phyloP scores from a whole-genome alignment of 2,329 filamentous ascomycete genomes.

The Boeremia exigua region DNA sequence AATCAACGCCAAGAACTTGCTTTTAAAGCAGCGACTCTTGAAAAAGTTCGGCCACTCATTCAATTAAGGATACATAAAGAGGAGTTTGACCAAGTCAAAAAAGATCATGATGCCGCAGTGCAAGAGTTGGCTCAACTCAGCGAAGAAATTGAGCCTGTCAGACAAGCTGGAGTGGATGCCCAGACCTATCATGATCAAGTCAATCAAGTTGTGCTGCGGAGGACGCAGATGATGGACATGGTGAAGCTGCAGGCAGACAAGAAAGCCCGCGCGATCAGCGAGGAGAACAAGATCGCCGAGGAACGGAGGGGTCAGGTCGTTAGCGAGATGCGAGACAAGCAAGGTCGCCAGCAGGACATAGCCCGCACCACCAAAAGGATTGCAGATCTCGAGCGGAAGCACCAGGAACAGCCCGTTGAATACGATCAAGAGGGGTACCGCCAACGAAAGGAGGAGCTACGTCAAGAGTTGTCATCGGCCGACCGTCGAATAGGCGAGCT shows the following conservation, averaged over 20 bases:
- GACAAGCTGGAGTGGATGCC: conserved; percentile 73
- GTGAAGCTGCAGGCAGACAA: conserved; percentile 61
- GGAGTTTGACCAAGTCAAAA: conserved; percentile 60
- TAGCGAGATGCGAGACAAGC: conserved; percentile 52
- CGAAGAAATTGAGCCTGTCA: conserved; percentile 67
- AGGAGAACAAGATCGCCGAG: conserved; percentile 47
- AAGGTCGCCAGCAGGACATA: conserved; percentile 43
- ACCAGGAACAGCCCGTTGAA: conserved; percentile 66
- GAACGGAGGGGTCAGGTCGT: conserved; percentile 51
- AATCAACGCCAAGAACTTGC: conserved; percentile 75
- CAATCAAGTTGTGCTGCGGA: conserved; percentile 60
- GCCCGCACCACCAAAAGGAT: conserved; percentile 57
- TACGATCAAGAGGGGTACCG: conserved; percentile 77
- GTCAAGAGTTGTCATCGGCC: conserved; percentile 56
- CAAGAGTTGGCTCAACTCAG: conserved; percentile 66
- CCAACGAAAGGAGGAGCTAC: conserved; percentile 69
- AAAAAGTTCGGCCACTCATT: conserved; percentile 69
- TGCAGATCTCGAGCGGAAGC: conserved; percentile 66
- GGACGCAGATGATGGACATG: conserved; percentile 60
- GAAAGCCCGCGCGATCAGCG: conserved; percentile 42
- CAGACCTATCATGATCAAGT: conserved; percentile 68
- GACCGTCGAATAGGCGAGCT: conserved; percentile 52
- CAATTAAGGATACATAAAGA: conserved; percentile 65
- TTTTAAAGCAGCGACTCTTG: conserved; percentile 67
- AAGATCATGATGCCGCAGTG: conserved; percentile 60